These are phyloP conservation scores for Conringia planisiliqua DNA, from an alignment of 345 rosid species.

Conservation along the genomic window DNA sequence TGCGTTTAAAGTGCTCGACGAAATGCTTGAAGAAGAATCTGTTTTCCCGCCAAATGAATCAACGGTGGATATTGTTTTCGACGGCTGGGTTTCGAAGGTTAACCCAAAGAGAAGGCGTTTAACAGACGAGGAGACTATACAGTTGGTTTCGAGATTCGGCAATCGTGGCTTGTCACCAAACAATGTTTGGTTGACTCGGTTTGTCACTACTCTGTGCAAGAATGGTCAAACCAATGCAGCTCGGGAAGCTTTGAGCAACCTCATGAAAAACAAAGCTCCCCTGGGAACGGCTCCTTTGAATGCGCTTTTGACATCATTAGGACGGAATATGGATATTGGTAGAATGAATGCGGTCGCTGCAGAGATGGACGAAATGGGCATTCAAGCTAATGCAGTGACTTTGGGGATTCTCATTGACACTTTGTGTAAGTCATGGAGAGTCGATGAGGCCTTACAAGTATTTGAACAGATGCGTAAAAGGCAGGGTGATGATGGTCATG, in stretches of 20 bases:
- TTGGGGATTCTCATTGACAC: constrained; percentile 55
- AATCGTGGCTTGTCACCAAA: constrained; percentile 44
- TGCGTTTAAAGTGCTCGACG: constrained; percentile 69
- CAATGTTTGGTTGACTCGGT: constrained; percentile 35
- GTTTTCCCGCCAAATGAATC: constrained; percentile 35
- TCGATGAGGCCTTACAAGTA: constrained; percentile 54
- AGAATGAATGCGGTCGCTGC: constrained; percentile 51
- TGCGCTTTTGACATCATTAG: constrained; percentile 55
- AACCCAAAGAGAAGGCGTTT: constrained; percentile 11
- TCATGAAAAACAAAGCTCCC: constrained; percentile 43
- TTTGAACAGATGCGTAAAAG: constrained; percentile 42
- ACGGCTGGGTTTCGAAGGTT: constrained; percentile 27
- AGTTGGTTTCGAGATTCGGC: constrained; percentile 41
- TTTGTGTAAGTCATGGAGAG: constrained; percentile 48
- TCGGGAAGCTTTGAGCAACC: constrained; percentile 40
- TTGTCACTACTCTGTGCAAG: constrained; percentile 46
- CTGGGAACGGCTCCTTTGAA: constrained; percentile 47
- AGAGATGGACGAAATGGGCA: constrained; percentile 47
- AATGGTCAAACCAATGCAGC: constrained; percentile 37
- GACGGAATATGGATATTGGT: constrained; percentile 38
- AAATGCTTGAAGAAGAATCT: constrained; percentile 53
- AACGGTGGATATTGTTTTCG: constrained; percentile 44
- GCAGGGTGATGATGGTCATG: constrained; percentile 28
- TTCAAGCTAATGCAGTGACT: constrained; percentile 49
- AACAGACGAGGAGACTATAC: constrained; percentile 37